Evolutionary conservation across 2,329 filamentous ascomycete genomes (phyloP).

Genomic region (Oidium heveae): DNA sequence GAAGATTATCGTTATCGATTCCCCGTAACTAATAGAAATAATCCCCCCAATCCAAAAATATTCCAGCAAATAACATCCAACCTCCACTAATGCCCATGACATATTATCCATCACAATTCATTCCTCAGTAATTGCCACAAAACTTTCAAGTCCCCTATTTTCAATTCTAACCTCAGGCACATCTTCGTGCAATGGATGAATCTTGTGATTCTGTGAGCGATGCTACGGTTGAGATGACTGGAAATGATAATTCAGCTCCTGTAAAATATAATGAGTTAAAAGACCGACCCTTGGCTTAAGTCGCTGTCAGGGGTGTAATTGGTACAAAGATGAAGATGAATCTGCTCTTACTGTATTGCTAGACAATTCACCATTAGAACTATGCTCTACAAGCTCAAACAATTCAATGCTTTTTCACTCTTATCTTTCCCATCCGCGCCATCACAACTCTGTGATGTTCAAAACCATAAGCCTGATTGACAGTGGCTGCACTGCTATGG

Average conservation of each 20-base stretch:
- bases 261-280: not conserved
- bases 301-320: not conserved
- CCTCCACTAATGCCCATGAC: not conserved
- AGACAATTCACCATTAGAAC: not conserved
- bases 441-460: not conserved
- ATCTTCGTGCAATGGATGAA: no score
- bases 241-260: no score
- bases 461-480: not conserved
- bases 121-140: not conserved
- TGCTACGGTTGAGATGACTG: no score
- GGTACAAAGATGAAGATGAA: not conserved
- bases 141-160: no score
- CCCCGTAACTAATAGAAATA: no score
- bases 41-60: no score
- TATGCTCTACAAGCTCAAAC: not conserved
- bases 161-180: no score
- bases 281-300: not conserved
- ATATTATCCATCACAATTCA: not conserved
- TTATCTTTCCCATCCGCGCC: not conserved
- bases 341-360: not conserved
- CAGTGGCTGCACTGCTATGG: not conserved
- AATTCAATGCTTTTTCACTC: not conserved
- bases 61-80: not conserved
- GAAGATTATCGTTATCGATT: no score
- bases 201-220: no score